Conservation (phyloP, 768 basidiomycete species). For the Boletus coccyginus region DNA sequence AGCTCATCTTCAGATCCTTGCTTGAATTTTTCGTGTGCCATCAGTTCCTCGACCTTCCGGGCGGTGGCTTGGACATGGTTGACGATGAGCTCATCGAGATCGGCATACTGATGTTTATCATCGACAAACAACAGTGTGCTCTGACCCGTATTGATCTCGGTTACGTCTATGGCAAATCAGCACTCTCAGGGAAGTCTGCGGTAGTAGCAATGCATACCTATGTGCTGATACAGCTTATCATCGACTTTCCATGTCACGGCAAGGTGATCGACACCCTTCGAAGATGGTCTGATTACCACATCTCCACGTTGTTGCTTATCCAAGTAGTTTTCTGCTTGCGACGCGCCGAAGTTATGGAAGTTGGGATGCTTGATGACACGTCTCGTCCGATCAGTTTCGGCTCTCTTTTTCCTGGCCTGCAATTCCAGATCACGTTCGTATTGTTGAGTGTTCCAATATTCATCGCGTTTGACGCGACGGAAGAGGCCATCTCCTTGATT, state of each 20-base stretch:
- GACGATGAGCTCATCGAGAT: conserved; percentile 95
- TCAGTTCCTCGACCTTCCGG: conserved; percentile 89
- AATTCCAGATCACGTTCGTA: conserved; percentile 69
- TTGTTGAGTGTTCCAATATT: conserved; percentile 62
- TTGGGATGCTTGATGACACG: conserved; percentile 96
- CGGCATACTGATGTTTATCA: conserved; percentile 77
- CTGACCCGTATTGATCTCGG: conserved; percentile 74
- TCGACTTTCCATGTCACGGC: conserved; percentile 99
- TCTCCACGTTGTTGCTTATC: conserved; percentile 92
- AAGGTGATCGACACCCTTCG: conserved; percentile 88
- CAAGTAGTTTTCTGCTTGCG: conserved; percentile 85
- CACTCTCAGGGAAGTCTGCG: background rate
- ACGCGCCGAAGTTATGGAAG: conserved; percentile 92
- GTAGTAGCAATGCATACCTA: conserved; percentile 54
- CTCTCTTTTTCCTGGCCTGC: conserved; percentile 77
- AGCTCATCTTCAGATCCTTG: conserved; percentile 84
- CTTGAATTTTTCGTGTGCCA: conserved; percentile 95
- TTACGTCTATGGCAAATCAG: conserved; percentile 58
- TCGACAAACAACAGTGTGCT: conserved; percentile 72
- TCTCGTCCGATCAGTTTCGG: conserved; percentile 74
- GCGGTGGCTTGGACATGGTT: conserved; percentile 95
- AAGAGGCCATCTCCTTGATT: conserved; percentile 58
- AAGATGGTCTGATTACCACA: conserved; percentile 94
- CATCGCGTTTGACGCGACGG: conserved; percentile 57
- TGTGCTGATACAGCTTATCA: conserved; percentile 92